Percentiles rank a stretch among this genome's conserved stretches.
Evolutionary conservation across 495 filamentous ascomycete species (phyloP).

Genomic region (Cetradonia linearis): DNA sequence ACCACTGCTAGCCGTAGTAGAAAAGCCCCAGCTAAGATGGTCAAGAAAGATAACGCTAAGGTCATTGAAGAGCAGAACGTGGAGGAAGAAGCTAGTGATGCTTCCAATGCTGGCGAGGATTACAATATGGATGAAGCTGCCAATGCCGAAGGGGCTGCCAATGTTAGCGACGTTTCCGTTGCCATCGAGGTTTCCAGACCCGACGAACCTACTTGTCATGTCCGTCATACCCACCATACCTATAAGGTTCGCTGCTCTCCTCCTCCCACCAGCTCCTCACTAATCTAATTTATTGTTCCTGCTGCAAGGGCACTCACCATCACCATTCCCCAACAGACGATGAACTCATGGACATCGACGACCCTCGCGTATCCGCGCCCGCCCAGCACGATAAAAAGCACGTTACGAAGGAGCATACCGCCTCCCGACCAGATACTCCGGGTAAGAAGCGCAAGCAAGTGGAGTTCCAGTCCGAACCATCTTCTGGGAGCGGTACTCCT

Average conservation of each 20-base stretch:
- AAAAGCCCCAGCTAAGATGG: neutral
- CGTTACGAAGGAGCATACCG: too few relatives aligned
- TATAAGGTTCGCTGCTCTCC: neutral
- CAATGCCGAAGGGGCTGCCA: neutral
- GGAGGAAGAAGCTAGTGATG: neutral
- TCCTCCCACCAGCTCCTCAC: neutral
- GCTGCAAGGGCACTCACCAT: neutral
- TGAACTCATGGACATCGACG: neutral
- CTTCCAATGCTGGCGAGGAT: neutral
- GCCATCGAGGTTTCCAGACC: too few relatives aligned
- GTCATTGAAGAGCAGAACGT: neutral
- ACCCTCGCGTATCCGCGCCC: neutral
- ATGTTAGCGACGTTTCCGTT: neutral
- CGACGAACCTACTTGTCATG: too few relatives aligned
- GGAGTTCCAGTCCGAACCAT: neutral
- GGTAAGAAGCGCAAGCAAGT: conserved; percentile 13
- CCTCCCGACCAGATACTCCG: neutral
- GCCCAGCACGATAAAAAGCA: neutral
- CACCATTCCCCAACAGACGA: neutral
- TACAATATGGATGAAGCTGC: neutral
- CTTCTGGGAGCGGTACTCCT: neutral
- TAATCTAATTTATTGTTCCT: neutral
- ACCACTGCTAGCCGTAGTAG: neutral
- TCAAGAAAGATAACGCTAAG: conserved; percentile 4
- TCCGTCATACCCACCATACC: too few relatives aligned